Conservation (phyloP, 345 rosid genomes). For the Citrus mangshanensis region DNA sequence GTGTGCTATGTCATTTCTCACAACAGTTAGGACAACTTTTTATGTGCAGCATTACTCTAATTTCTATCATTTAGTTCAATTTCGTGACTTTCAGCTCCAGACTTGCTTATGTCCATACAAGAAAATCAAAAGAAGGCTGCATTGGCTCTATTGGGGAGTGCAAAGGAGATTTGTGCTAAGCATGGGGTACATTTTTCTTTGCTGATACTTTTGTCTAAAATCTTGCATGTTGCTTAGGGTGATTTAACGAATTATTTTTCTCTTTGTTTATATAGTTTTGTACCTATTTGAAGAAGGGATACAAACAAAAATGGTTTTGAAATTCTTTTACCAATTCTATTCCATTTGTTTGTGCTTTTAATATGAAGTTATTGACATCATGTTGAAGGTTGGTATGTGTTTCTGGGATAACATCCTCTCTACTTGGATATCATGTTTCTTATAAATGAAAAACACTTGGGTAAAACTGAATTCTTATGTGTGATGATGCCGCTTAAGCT, state of each 20-base stretch:
- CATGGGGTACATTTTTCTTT: conserved; percentile 38
- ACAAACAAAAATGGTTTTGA: neutral
- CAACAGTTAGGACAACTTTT: neutral
- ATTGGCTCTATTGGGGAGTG: conserved; percentile 34
- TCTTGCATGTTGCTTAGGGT: neutral
- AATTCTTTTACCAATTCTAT: neutral
- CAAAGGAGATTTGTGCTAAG: conserved; percentile 43
- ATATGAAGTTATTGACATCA: neutral
- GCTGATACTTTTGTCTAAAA: neutral
- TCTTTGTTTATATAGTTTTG: neutral
- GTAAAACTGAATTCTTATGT: neutral
- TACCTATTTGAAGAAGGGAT: neutral
- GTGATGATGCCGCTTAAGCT: neutral
- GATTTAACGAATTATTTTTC: neutral
- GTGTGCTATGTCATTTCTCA: neutral
- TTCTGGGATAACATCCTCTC: neutral
- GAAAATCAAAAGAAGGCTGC: conserved; percentile 49
- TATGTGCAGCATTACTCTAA: neutral
- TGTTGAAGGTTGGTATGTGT: neutral
- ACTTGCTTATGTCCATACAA: conserved; percentile 41
- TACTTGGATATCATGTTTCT: neutral
- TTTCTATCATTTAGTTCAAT: neutral
- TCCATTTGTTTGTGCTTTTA: neutral
- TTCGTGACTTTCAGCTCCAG: conserved; percentile 40
- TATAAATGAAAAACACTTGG: too few relatives aligned